Base-by-base conservation (phyloP, 495 filamentous ascomycete genomes). In the Penicillium salamii region DNA sequence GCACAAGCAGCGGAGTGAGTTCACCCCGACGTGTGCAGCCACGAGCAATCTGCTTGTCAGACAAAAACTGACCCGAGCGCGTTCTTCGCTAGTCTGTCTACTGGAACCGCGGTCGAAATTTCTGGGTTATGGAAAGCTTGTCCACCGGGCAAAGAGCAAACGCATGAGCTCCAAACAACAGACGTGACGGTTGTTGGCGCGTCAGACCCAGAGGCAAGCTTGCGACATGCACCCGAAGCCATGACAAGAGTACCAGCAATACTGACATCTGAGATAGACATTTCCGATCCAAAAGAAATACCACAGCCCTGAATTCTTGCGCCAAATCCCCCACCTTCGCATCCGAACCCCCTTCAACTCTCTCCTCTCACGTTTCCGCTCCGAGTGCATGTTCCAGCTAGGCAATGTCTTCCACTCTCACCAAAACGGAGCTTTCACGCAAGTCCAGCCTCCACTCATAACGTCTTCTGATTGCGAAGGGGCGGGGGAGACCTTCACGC, bases 401-500 rank as follows among this genome's bases (percentile, higher is more conserved):
- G 88, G 82, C 46, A 76, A 75, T 23, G 90, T 87, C 67, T 96
- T 97, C 54, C 73, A 72, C 54, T 63, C 72, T 20, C 66, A 73
- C 21, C 66, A 67, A 24, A 53, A 65, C 42, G 79, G 78, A 20
- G 71, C 81, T 23, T 98, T 92, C 61, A 77, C 89, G 14, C 93
- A 97, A 67, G 87, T 87, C 14, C 92, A 97, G 57, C 85, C 93
- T 17, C 93, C 93, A 5, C 84, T 97, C 50, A 87, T 98, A 58
- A 97, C 95, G 6, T 95, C 93, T 4, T 98, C 95, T 0, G 93
- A 98, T 55, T 97, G 95, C 62, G 93, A 98, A 68, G 95, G 93
- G 5, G 95, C 91, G 4, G 92, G 93, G 2, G 91, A 97, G 63
- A 91, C 93, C n/a, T 98, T 98, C 56, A 84, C 82, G 3, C 68